These are phyloP conservation scores for Mortierella hygrophila DNA, from an alignment of 192 early-diverging fungal genomes.

Conservation along the genomic window DNA sequence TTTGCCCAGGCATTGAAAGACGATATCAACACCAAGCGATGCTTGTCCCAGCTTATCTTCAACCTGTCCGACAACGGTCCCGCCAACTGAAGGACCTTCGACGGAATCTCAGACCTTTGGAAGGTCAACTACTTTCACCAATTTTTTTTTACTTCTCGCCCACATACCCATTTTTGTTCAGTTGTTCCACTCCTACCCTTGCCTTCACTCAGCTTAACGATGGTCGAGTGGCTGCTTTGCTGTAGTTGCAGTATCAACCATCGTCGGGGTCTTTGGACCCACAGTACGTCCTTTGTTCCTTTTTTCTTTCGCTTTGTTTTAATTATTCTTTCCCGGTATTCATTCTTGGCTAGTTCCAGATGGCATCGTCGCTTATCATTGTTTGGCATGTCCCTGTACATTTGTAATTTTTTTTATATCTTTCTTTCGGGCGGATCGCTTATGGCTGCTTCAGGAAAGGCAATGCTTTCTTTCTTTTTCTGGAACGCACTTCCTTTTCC, in stretches of 20 bases:
- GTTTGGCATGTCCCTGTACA: slow-evolving; percentile 17
- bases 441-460: not conserved
- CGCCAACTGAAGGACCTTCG: not conserved
- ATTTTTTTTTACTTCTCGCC: not conserved
- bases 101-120: not conserved
- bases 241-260: not conserved
- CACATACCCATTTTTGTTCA: slow-evolving; percentile 10
- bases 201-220: not conserved
- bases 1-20: slow-evolving; percentile 88
- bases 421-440: not conserved
- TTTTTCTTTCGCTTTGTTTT: not conserved
- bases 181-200: not conserved
- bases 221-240: not conserved
- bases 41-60: slow-evolving; percentile 74
- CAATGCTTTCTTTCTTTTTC: not conserved
- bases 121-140: not conserved
- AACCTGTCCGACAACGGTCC: slow-evolving; percentile 66
- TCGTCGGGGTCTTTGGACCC: not conserved
- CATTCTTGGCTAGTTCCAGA: not conserved
- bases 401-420: slow-evolving; percentile 7
- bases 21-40: slow-evolving; percentile 89
- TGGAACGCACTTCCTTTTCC: not conserved
- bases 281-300: not conserved
- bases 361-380: not conserved
- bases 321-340: not conserved